Evolutionary conservation across 2,329 filamentous ascomycete species (phyloP).

Genomic region (Fusarium keratoplasticum): DNA sequence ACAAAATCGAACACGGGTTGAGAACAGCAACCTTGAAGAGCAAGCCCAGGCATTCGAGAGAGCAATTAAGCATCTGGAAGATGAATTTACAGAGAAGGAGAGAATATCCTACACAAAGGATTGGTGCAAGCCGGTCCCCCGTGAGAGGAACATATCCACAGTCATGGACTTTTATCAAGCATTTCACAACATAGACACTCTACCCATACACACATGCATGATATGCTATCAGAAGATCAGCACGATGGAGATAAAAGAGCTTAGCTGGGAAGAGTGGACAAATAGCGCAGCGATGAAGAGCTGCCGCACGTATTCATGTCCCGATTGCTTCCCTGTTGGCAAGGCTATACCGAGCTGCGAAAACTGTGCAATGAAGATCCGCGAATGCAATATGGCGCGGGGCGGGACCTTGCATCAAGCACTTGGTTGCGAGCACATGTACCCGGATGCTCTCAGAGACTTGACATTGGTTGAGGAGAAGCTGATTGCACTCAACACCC

Average conservation of each 20-base stretch:
- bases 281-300: neutral
- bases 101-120: neutral
- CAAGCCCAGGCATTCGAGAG: neutral
- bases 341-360: neutral
- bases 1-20: neutral
- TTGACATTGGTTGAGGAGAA: conserved; percentile 8
- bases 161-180: neutral
- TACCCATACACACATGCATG: neutral
- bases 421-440: conserved; percentile 11
- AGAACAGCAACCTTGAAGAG: neutral
- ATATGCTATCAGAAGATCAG: conserved; percentile 8
- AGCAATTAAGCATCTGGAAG: neutral
- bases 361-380: neutral
- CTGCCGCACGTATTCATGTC: neutral
- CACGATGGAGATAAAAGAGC: neutral
- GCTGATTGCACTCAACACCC: neutral
- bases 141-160: conserved; percentile 1
- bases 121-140: neutral
- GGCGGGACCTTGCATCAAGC: neutral
- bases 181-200: neutral
- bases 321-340: neutral
- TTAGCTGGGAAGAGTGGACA: neutral
- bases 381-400: neutral
- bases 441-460: conserved; percentile 2
- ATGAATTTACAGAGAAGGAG: neutral